Conservation (phyloP, 106 monocot species). For the Dioscorea dumetorum region DNA sequence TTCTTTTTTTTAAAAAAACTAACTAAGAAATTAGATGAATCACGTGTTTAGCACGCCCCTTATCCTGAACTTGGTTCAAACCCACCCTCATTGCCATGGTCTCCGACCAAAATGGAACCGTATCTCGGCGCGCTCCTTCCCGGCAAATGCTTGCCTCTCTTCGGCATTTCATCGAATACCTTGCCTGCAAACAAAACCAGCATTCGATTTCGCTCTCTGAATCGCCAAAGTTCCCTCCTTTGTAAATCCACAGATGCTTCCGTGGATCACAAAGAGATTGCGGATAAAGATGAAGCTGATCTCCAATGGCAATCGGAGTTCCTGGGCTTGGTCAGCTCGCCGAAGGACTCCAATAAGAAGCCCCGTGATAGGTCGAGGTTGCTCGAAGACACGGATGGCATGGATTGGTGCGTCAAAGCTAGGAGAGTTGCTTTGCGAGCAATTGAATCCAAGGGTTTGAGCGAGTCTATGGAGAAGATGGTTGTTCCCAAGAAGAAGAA, state of each 20-base stretch:
- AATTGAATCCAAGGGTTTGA: conserved; percentile 72
- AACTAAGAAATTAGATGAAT: no score
- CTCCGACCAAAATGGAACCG: conserved; percentile 28
- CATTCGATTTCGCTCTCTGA: neutral
- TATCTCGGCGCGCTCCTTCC: conserved; percentile 20
- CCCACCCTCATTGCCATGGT: no score
- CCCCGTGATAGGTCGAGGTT: conserved; percentile 40
- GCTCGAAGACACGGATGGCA: conserved; percentile 53
- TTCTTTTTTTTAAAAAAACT: no score
- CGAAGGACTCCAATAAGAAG: conserved; percentile 21
- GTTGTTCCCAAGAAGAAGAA: conserved; percentile 76
- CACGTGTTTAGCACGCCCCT: no score
- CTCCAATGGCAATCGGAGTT: conserved; percentile 62
- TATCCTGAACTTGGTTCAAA: no score
- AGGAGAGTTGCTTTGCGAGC: conserved; percentile 52
- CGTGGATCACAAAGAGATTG: conserved; percentile 17
- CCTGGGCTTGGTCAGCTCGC: conserved; percentile 36
- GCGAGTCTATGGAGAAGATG: conserved; percentile 39
- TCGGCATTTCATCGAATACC: conserved; percentile 12
- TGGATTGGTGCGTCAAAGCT: conserved; percentile 95
- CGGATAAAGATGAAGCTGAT: conserved; percentile 20
- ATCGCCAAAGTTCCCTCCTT: neutral
- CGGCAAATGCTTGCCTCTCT: conserved; percentile 11
- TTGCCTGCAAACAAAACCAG: neutral
- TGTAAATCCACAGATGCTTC: conserved; percentile 12